phyloP scores from a whole-genome alignment of 2,329 filamentous ascomycete genomes.

The Xylaria sp. region DNA sequence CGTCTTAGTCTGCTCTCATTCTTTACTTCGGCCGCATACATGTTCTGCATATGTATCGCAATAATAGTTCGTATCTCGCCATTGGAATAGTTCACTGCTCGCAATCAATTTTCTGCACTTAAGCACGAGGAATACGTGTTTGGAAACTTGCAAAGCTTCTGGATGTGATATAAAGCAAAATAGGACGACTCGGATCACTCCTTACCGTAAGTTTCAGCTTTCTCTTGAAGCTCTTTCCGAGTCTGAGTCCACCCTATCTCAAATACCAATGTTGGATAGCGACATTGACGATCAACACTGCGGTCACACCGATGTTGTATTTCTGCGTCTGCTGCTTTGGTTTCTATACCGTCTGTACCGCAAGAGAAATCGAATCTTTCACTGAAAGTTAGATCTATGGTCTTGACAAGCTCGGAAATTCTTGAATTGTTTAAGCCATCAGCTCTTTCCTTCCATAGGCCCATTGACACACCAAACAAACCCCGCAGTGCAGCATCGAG shows the following conservation, averaged over 20 bases:
- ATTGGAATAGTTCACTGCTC: background rate
- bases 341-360: background rate
- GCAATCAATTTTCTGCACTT: background rate
- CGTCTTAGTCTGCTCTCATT: background rate
- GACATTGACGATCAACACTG: background rate
- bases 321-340: background rate
- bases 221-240: background rate
- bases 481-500: background rate
- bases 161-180: background rate
- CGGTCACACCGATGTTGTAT: background rate
- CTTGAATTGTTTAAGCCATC: background rate
- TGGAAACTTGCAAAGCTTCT: background rate
- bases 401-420: background rate
- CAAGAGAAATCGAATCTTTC: background rate
- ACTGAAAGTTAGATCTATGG: background rate
- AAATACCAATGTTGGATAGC: background rate
- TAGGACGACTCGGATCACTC: background rate
- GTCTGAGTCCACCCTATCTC: slow-evolving; percentile 12
- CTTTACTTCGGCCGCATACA: slow-evolving; percentile 7
- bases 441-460: background rate
- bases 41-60: background rate
- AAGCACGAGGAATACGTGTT: no score
- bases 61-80: background rate
- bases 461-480: background rate
- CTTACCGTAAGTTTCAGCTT: slow-evolving; percentile 8